phyloP scores from a whole-genome alignment of 306 rosid species.

The Fragaria nilgerrensis region DNA sequence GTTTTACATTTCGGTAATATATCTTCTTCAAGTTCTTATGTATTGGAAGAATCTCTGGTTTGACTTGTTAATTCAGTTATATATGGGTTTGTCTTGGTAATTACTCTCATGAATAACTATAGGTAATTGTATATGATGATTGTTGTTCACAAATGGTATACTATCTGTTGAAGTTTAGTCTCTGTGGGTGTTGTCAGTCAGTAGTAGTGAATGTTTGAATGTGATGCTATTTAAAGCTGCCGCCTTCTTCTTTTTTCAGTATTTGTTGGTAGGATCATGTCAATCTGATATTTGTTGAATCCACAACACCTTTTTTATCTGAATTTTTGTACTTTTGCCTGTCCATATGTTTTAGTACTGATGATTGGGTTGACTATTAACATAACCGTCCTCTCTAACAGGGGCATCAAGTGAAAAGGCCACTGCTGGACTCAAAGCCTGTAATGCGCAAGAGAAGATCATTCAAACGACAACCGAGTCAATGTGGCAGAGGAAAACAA shows the following conservation, averaged over 20 bases:
- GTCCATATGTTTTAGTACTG: neutral
- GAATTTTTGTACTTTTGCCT: neutral
- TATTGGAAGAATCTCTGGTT: neutral
- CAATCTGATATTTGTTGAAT: neutral
- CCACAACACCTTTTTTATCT: neutral
- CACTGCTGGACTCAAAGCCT: constrained; percentile 45
- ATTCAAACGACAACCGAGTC: constrained; percentile 62
- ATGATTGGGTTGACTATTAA: neutral
- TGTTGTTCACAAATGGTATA: neutral
- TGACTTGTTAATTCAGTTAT: constrained; percentile 15
- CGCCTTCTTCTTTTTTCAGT: neutral
- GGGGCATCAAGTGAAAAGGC: constrained; percentile 50
- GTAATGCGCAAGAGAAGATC: constrained; percentile 59
- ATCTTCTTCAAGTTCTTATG: neutral
- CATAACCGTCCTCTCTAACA: constrained; percentile 28
- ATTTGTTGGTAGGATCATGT: neutral
- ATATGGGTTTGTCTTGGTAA: neutral
- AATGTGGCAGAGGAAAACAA: constrained; percentile 48
- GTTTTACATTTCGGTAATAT: neutral
- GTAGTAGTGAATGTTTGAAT: neutral
- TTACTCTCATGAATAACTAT: neutral
- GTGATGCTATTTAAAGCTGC: neutral
- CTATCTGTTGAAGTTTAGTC: neutral
- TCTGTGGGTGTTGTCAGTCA: neutral
- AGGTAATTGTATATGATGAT: neutral